Base-by-base conservation (phyloP, 148 eudicot species). In the Silene uniflora region DNA sequence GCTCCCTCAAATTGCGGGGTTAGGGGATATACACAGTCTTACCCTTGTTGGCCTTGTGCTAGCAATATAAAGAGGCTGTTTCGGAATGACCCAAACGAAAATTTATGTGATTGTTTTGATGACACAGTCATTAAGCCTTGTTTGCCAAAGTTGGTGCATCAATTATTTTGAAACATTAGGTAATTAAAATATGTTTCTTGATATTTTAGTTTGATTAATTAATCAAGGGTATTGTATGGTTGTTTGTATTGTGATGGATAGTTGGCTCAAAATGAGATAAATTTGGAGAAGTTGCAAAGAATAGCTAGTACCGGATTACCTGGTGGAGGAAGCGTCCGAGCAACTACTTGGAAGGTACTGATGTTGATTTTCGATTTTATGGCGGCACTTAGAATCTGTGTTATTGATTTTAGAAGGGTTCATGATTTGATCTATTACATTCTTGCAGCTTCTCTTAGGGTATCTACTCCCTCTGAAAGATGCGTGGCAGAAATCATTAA, bases 311-410 rank as follows among this genome's bases (percentile, higher is more conserved):
- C 82, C 12, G 89, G 93, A 72, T 73, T 89, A 65, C 93, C 90
- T 7, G 82, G 80, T 65, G 89, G 84, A 14, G 90, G 89, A 72
- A 79, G 82, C 29, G 68, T 84, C 72, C 85, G 93, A 12, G 87
- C 93, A 54, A 83, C 88, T 10, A 76, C 85, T 74, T 89, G 93
- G 93, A 89, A 89, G 93, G 91, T 89, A 55, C 52, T 81, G 13
- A 32, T 54, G 24, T 13, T 6, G 35, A 47, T 60, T 52, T 16
- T 67, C 5, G 42, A 70, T 44, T 4, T 62, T 61, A 64, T 10
- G 35, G 4, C 21, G 29, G 4, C 5, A 32, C n/a, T 44, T 3
- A 21, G 10, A 13, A 21, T 74, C 19, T 44, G 0, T 39, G 44
- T 39, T 39, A 39, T 6, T 39, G 8, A 39, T 39, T 39, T 39